Evolutionary conservation across 495 filamentous ascomycete species (phyloP).

Genomic region (Penicillium longicatenatum): DNA sequence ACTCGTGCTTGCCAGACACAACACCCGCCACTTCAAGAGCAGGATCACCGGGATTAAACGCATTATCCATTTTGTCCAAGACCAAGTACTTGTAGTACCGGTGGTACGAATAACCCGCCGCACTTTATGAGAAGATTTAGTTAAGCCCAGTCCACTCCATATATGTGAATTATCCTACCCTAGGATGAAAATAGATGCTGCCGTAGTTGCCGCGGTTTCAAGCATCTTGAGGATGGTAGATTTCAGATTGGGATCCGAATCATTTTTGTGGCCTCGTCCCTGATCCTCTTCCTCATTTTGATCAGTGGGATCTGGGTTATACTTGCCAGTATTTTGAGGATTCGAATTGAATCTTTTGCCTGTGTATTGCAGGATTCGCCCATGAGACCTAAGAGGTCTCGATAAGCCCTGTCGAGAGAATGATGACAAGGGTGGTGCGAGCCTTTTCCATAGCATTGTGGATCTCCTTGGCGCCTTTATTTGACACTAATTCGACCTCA

Average conservation of each 20-base stretch:
- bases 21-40: constrained; percentile 86
- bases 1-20: constrained; percentile 54
- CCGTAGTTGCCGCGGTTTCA: constrained; percentile 82
- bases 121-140: constrained; percentile 38
- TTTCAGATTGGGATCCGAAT: constrained; percentile 37
- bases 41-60: constrained; percentile 91
- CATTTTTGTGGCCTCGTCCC: constrained; percentile 22
- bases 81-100: constrained; percentile 86
- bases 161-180: constrained; percentile 56
- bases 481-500: background rate
- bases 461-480: background rate
- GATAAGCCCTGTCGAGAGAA: constrained; percentile 24
- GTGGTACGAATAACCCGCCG: constrained; percentile 85
- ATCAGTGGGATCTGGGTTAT: constrained; percentile 34
- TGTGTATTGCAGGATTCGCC: constrained; percentile 10
- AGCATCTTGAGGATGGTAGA: constrained; percentile 73
- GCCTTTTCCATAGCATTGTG: constrained; percentile 27
- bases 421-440: constrained; percentile 25
- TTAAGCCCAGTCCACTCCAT: background rate
- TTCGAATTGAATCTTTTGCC: constrained; percentile 30
- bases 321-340: constrained; percentile 30
- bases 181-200: constrained; percentile 81
- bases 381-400: constrained; percentile 15
- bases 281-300: constrained; percentile 38
- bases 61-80: constrained; percentile 85